These are phyloP conservation scores for Fraxinus anomala DNA, from an alignment of 257 asterid genomes.

Conservation along the genomic window DNA sequence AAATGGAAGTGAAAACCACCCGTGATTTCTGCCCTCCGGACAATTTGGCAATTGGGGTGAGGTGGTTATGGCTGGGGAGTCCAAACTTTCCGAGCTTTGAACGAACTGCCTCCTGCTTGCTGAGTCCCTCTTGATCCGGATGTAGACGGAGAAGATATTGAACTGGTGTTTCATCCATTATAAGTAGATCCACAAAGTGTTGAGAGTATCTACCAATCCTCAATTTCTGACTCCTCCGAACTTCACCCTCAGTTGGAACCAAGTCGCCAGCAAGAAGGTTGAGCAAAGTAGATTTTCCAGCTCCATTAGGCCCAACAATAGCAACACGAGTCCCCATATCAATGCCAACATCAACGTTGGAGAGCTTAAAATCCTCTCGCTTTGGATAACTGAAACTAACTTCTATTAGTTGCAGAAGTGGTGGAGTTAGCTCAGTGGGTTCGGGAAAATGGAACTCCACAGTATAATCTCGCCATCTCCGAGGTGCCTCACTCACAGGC, in stretches of 20 bases:
- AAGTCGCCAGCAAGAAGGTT: slow-evolving; percentile 73
- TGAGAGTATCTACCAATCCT: slow-evolving; percentile 75
- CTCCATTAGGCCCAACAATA: slow-evolving; percentile 77
- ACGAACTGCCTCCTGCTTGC: slow-evolving; percentile 71
- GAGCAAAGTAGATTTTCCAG: slow-evolving; percentile 70
- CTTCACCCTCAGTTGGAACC: slow-evolving; percentile 62
- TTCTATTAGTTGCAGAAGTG: slow-evolving; percentile 64
- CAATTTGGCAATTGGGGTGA: slow-evolving; percentile 61
- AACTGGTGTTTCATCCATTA: slow-evolving; percentile 68
- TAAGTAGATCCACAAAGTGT: slow-evolving; percentile 68
- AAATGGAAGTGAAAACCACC: slow-evolving; percentile 70
- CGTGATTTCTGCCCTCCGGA: slow-evolving; percentile 75
- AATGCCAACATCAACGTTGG: slow-evolving; percentile 66
- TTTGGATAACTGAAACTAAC: slow-evolving; percentile 67
- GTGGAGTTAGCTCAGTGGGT: slow-evolving; percentile 73
- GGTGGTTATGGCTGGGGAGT: slow-evolving; percentile 73
- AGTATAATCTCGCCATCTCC: slow-evolving; percentile 66
- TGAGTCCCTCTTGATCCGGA: slow-evolving; percentile 69
- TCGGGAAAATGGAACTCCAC: slow-evolving; percentile 79
- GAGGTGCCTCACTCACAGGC: slow-evolving; percentile 53
- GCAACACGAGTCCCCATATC: slow-evolving; percentile 84
- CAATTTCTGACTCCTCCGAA: slow-evolving; percentile 62
- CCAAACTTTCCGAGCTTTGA: slow-evolving; percentile 76
- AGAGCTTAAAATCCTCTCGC: slow-evolving; percentile 59
- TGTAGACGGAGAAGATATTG: slow-evolving; percentile 69